Percentiles rank a stretch among this genome's conserved stretches.
phyloP scores from a whole-genome alignment of 106 monocot genomes.

The Posidonia australis region DNA sequence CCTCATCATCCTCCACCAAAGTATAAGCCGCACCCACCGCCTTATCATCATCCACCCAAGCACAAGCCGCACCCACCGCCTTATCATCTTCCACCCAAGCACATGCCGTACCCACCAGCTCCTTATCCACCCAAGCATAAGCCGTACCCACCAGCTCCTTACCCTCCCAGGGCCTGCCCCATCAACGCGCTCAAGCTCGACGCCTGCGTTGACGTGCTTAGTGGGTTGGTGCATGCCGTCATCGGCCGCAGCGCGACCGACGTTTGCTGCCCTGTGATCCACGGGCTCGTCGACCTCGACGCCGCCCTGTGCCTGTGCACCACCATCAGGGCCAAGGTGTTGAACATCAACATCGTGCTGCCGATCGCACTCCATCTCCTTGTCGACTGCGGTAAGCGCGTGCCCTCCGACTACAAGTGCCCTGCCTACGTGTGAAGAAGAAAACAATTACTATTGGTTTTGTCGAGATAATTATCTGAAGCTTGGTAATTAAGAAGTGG shows the following conservation, averaged over 20 bases:
- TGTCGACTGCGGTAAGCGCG: slow-evolving; percentile 21
- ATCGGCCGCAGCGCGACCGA: slow-evolving; percentile 3
- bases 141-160: too few species aligned
- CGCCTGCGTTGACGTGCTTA: slow-evolving; percentile 25
- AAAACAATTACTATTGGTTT: too few species aligned
- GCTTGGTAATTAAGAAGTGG: too few species aligned
- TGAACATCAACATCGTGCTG: slow-evolving; percentile 27
- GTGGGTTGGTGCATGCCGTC: slow-evolving; percentile 17
- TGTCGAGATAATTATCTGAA: too few species aligned
- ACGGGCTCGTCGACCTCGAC: slow-evolving; percentile 17
- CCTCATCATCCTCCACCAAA: too few species aligned
- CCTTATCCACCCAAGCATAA: too few species aligned
- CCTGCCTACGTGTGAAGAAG: background rate
- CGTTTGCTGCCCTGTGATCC: slow-evolving; percentile 24
- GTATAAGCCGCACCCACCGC: too few species aligned
- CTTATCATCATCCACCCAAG: too few species aligned
- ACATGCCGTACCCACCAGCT: too few species aligned
- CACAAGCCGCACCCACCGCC: too few species aligned
- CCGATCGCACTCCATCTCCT: slow-evolving; percentile 24
- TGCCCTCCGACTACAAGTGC: slow-evolving; percentile 15
- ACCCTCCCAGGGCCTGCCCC: slow-evolving; percentile 16
- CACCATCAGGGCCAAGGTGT: slow-evolving; percentile 16
- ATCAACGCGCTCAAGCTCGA: slow-evolving; percentile 16
- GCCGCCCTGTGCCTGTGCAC: slow-evolving; percentile 31
- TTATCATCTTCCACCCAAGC: too few species aligned